These are phyloP conservation scores for Canavalia ensiformis DNA, from an alignment of 306 rosid genomes.

Conservation along the genomic window DNA sequence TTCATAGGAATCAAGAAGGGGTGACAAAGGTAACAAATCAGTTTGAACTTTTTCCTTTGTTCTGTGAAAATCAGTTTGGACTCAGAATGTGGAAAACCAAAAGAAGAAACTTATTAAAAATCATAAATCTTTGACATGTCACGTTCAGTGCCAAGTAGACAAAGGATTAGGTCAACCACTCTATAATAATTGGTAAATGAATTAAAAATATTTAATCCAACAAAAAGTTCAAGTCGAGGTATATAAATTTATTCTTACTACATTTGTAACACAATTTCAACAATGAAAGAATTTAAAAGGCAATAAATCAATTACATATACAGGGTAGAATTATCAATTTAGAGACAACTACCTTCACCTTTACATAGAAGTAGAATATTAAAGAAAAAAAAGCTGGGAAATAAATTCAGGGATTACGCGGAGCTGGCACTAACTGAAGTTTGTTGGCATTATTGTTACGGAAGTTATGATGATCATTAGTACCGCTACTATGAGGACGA, in stretches of 20 bases:
- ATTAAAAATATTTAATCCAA: neutral
- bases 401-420: conserved; percentile 29
- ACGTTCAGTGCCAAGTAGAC: neutral
- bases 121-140: neutral
- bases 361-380: neutral
- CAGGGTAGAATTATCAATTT: conserved; percentile 10
- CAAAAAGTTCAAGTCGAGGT: conserved; percentile 26
- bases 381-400: neutral
- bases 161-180: neutral
- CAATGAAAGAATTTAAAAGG: neutral
- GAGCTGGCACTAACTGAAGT: conserved; percentile 46
- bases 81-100: neutral
- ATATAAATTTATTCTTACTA: neutral
- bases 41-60: neutral
- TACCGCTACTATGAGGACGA: neutral
- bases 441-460: conserved; percentile 15
- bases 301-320: conserved; percentile 3
- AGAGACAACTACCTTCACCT: conserved; percentile 37
- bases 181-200: neutral
- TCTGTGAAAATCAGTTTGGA: neutral
- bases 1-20: neutral
- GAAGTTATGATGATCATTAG: neutral
- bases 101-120: neutral
- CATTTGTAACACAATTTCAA: neutral
- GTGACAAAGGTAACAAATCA: neutral